Conservation (phyloP, 176 grass and related monocot species). For the Rhipidocladum racemiflorum region DNA sequence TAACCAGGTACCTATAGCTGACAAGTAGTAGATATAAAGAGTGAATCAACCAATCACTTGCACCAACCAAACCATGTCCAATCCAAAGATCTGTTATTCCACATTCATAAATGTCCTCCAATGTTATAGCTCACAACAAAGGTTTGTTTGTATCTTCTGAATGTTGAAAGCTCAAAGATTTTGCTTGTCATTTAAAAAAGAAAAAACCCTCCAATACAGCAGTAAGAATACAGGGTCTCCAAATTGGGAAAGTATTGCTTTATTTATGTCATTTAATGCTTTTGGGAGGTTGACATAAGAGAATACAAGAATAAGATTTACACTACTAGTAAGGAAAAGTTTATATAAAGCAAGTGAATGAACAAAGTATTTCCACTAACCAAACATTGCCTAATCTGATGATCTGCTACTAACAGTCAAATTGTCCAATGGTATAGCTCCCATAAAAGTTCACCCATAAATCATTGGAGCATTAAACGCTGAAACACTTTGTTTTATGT, state of each 20-base stretch:
- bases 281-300: not conserved
- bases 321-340: not conserved
- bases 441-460: not conserved
- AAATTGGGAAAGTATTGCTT: not conserved
- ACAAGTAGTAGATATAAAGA: not conserved
- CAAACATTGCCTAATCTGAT: slow-evolving; percentile 1
- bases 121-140: not conserved
- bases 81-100: not conserved
- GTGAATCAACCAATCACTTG: not conserved
- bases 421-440: not conserved
- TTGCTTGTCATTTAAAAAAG: not conserved
- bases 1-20: not conserved
- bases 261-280: not conserved
- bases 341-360: not conserved
- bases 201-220: not conserved
- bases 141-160: not conserved
- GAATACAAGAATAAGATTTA: not conserved
- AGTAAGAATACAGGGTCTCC: not conserved
- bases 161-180: not conserved
- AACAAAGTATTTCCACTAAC: not conserved
- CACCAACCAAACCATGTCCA: not conserved
- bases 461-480: not conserved
- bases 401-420: not conserved
- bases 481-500: not conserved
- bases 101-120: not conserved